These are phyloP conservation scores for Didymella exigua DNA, from an alignment of 2,329 filamentous ascomycete species.

Conservation along the genomic window DNA sequence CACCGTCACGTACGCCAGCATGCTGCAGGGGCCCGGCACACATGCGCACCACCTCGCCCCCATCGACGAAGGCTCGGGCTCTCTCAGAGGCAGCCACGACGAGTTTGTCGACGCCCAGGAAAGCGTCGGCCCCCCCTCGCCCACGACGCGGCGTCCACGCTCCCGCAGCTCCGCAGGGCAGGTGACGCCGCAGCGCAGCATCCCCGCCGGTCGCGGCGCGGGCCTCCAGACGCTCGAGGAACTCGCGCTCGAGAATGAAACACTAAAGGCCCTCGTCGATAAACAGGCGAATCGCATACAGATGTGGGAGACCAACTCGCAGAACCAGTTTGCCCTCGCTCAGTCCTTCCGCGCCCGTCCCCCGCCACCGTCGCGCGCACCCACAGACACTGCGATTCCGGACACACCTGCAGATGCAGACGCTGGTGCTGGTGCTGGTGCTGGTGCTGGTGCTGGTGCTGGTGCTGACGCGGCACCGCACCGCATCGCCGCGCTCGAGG, in stretches of 20 bases:
- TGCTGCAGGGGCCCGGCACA: conserved; percentile 59
- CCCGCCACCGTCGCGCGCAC: too few species aligned
- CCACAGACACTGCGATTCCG: too few species aligned
- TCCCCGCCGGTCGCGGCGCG: conserved; percentile 42
- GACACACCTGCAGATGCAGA: too few species aligned
- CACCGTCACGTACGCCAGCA: conserved; percentile 90
- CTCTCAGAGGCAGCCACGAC: conserved; percentile 55
- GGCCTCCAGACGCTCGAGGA: conserved; percentile 79
- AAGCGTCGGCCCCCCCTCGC: conserved; percentile 58
- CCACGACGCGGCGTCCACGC: conserved; percentile 46
- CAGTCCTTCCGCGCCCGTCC: conserved; percentile 67
- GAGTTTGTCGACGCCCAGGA: conserved; percentile 90
- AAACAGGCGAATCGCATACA: conserved; percentile 86
- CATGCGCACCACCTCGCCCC: conserved; percentile 46
- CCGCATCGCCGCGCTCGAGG: conserved; percentile 35
- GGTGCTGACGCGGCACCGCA: not conserved
- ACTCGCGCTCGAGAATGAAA: conserved; percentile 84
- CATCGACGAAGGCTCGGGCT: conserved; percentile 49
- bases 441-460: too few species aligned
- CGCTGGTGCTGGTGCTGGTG: too few species aligned
- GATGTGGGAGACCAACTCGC: conserved; percentile 89
- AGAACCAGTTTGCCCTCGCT: conserved; percentile 83
- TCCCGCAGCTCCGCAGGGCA: conserved; percentile 25
- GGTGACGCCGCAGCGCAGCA: conserved; percentile 36
- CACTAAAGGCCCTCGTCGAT: conserved; percentile 83